Percentiles rank a stretch among this genome's conserved stretches.
Evolutionary conservation across 2,329 filamentous ascomycete genomes (phyloP).

Genomic region (Aaosphaeria arxii): DNA sequence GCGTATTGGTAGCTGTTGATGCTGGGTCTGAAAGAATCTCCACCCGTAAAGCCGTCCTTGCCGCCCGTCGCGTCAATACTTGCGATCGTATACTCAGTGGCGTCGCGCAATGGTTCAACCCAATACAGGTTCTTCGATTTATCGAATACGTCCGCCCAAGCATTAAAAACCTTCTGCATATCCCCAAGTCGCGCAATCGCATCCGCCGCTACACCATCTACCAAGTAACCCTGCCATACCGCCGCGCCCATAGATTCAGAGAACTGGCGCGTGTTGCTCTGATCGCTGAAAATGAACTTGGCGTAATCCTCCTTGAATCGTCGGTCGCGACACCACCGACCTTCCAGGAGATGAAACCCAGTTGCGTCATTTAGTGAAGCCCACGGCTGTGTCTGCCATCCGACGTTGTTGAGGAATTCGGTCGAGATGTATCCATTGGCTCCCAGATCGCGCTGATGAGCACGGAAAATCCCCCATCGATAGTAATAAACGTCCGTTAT

Average conservation of each 20-base stretch:
- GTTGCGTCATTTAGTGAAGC: conserved; percentile 45
- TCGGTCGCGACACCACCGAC: conserved; percentile 45
- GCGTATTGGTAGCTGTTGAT: conserved; percentile 47
- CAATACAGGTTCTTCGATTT: conserved; percentile 41
- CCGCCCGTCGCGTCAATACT: conserved; percentile 43
- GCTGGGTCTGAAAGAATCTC: conserved; percentile 42
- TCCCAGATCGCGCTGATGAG: conserved; percentile 45
- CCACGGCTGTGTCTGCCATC: conserved; percentile 43
- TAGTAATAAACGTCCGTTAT: conserved; percentile 47
- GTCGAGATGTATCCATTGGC: conserved; percentile 44
- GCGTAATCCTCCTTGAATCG: conserved; percentile 45
- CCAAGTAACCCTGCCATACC: conserved; percentile 41
- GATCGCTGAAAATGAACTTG: conserved; percentile 38
- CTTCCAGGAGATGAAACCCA: conserved; percentile 44
- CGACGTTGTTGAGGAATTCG: conserved; percentile 45
- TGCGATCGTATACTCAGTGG: conserved; percentile 46
- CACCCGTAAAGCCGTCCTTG: conserved; percentile 40
- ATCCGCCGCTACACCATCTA: conserved; percentile 38
- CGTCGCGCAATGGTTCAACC: conserved; percentile 43
- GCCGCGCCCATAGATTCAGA: conserved; percentile 43
- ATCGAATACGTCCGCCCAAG: conserved; percentile 41
- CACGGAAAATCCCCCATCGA: conserved; percentile 44
- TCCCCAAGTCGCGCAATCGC: conserved; percentile 30
- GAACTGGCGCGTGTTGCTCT: conserved; percentile 43
- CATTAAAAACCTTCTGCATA: conserved; percentile 38